These are phyloP conservation scores for Gypsophila paniculata DNA, from an alignment of 179 eudicot genomes.

Conservation along the genomic window DNA sequence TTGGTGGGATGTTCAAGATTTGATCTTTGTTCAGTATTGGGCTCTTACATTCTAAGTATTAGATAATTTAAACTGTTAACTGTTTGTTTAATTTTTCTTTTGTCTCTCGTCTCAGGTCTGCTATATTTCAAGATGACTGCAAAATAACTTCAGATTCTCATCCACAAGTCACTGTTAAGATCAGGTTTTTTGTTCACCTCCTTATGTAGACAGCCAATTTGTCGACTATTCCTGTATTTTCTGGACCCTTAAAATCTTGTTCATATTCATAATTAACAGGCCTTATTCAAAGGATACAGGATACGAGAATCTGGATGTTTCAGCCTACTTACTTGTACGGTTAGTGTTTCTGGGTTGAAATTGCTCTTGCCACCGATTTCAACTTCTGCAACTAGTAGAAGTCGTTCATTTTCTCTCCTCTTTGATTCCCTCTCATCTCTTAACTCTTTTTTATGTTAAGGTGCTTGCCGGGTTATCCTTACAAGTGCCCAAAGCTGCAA, in stretches of 20 bases:
- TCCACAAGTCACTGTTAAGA: slow-evolving; percentile 59
- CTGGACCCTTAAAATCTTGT: slow-evolving; percentile 4
- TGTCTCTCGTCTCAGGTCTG: slow-evolving; percentile 58
- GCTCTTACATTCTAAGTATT: too few species aligned
- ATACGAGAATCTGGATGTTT: slow-evolving; percentile 73
- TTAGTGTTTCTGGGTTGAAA: slow-evolving; percentile 28
- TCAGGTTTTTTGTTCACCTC: slow-evolving; percentile 49
- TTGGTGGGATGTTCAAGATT: too few species aligned
- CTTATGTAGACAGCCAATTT: slow-evolving; percentile 1
- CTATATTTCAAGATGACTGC: slow-evolving; percentile 96
- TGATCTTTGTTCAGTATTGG: too few species aligned
- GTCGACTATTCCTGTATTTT: not conserved
- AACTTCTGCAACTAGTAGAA: slow-evolving; percentile 7
- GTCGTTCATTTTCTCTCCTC: not conserved
- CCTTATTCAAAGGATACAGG: slow-evolving; percentile 94
- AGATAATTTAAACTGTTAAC: not conserved
- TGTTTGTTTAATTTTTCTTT: slow-evolving; percentile 22
- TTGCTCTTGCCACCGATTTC: slow-evolving; percentile 10
- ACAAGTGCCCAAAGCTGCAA: slow-evolving; percentile 83
- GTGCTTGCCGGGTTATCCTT: slow-evolving; percentile 86
- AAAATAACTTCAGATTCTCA: slow-evolving; percentile 64
- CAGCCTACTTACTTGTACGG: slow-evolving; percentile 81
- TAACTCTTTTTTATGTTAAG: slow-evolving; percentile 31
- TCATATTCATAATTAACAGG: slow-evolving; percentile 34
- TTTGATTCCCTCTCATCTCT: not conserved